Evolutionary conservation across 1,284 basidiomycete genomes (phyloP), one percentile per base, ranked within the genome.

Genomic region (Apiotrichum montevideense): DNA sequence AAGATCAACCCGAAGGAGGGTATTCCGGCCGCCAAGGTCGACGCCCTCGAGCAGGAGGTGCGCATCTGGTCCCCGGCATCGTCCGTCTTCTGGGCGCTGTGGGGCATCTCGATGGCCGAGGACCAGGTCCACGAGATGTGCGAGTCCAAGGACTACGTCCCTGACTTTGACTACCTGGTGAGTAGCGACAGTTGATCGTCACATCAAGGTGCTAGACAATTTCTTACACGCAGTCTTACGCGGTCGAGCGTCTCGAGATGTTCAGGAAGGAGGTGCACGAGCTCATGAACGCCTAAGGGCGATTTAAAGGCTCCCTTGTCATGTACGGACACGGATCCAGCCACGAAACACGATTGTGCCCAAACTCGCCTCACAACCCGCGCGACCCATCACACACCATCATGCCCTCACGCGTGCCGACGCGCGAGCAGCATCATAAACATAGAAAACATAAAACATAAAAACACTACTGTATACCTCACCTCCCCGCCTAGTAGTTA

Each of bases 51-150:
- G 62, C 76, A 80, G 40, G 87, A 93, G 72, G 88, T 94, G 43
- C 80, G 78, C 43, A 79, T 84, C 6, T 97, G 93, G 93, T 87
- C 86, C 65, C 87, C 92, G 13, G 86, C 88, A 4, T 87, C 87
- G 33, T 89, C 92, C 67, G 89, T 83, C 6, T 86, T 88, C 82
- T 97, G 93, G 91, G 84, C 86, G 7, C 78, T 96, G 37, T 97
- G 93, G 93, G 91, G 89, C 3, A 80, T 96, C 58, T 84, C 96
- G 9, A 90, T 94, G 73, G 90, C 89, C 2, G 84, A 85, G 63
- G 90, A 93, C 66, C 84, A 88, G 67, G 69, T 94, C 11, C 83
- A 85, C 66, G 81, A 75, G n/a, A 76, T 81, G 44, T 79, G 81
- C 37, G 61, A 63, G 34, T 64, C 64, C 21, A 56, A 51, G 46